Percentiles rank a stretch among this genome's conserved stretches.
Conservation (phyloP, 164 flowering plant species). For the Annona squamosa region DNA sequence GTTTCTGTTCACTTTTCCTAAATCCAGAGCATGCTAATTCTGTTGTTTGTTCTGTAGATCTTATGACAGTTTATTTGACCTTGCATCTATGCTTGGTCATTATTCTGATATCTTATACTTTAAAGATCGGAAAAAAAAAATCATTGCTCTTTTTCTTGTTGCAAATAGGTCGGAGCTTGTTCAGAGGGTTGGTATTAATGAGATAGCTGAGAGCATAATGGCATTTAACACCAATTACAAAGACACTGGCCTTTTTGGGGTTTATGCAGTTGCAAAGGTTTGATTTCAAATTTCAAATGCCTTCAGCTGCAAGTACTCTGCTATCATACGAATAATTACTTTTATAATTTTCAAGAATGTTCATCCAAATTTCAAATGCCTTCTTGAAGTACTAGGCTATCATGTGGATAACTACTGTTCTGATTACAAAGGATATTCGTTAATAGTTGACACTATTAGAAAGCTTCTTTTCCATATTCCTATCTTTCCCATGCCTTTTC, state of each 20-base stretch:
- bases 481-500: too few relatives aligned
- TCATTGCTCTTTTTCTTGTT: conserved; percentile 8
- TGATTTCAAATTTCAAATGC: background rate
- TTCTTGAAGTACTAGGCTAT: too few relatives aligned
- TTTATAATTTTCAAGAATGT: too few relatives aligned
- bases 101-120: background rate
- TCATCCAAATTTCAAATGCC: too few relatives aligned
- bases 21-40: background rate
- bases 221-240: conserved; percentile 66
- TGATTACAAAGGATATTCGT: too few relatives aligned
- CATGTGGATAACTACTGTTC: too few relatives aligned
- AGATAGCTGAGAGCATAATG: conserved; percentile 71
- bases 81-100: background rate
- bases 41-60: background rate
- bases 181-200: conserved; percentile 83
- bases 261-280: conserved; percentile 95
- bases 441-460: too few relatives aligned
- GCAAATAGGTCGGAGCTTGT: conserved; percentile 73
- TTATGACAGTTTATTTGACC: background rate
- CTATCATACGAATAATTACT: too few relatives aligned
- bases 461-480: too few relatives aligned
- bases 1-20: conserved; percentile 8
- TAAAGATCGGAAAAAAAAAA: background rate
- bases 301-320: background rate
- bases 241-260: conserved; percentile 74